Conservation (phyloP, 1,139 yeast genomes). For the Kurtzmaniella quercitrusa region DNA sequence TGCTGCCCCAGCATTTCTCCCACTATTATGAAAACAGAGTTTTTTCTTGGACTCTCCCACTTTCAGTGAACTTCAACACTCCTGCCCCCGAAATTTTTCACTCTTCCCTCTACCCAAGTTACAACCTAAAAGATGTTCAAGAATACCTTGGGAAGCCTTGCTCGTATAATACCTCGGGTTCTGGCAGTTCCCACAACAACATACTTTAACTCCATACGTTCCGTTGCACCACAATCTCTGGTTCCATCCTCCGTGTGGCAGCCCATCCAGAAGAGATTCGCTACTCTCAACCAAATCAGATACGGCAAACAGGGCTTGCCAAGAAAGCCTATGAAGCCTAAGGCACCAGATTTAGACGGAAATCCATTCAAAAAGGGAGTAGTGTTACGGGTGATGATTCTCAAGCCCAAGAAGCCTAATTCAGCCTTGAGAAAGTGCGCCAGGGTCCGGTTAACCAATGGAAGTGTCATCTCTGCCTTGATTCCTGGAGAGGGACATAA, state of each 20-base stretch:
- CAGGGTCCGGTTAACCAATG: conserved; percentile 89
- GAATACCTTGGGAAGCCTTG: conserved; percentile 1
- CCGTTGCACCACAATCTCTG: conserved; percentile 8
- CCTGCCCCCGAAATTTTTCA: neutral
- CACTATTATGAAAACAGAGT: too few relatives aligned
- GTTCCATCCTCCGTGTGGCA: conserved; percentile 1
- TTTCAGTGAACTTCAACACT: too few relatives aligned
- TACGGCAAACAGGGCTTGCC: conserved; percentile 61
- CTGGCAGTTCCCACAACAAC: conserved; percentile 1
- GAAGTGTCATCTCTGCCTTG: conserved; percentile 84
- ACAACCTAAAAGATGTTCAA: conserved; percentile 2
- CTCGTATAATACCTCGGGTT: conserved; percentile 2
- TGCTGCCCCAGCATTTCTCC: neutral
- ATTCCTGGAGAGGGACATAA: conserved; percentile 99
- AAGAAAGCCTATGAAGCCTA: conserved; percentile 40
- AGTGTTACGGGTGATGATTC: conserved; percentile 88
- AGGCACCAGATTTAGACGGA: conserved; percentile 77
- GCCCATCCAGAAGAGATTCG: conserved; percentile 42
- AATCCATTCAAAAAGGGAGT: conserved; percentile 91
- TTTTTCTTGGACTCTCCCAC: too few relatives aligned
- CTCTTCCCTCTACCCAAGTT: too few relatives aligned
- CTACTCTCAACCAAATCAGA: conserved; percentile 70
- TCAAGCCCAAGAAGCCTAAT: conserved; percentile 97
- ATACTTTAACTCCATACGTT: conserved; percentile 1
- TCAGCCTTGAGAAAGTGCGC: conserved; percentile 97